Conservation (phyloP, 169 alveolate genomes). For the Plasmodium chabaudi region DNA sequence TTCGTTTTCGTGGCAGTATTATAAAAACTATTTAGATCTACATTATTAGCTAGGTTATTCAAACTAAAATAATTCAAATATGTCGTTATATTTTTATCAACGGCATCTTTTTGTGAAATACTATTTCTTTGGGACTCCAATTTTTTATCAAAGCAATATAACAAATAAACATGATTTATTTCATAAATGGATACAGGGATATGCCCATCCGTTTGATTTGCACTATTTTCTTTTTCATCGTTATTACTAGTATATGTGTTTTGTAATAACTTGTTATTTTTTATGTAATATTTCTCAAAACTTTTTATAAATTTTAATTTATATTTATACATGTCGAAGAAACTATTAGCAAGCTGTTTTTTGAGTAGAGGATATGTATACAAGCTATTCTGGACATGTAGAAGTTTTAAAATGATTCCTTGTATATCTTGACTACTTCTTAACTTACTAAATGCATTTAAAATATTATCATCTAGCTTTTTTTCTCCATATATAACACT, state of each 20-base stretch:
- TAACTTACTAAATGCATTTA: conserved; percentile 88
- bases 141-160: conserved; percentile 62
- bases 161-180: conserved; percentile 54
- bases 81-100: conserved; percentile 21
- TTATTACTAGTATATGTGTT: not conserved
- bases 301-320: conserved; percentile 7
- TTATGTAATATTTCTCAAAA: conserved; percentile 21
- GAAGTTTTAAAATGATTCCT: conserved; percentile 84
- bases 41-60: not conserved
- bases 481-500: conserved; percentile 94
- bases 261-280: conserved; percentile 1
- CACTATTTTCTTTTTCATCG: not conserved
- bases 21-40: too few relatives aligned
- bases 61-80: conserved; percentile 3
- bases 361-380: conserved; percentile 13
- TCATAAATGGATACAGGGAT: conserved; percentile 25
- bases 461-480: conserved; percentile 86
- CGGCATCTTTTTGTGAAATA: conserved; percentile 3
- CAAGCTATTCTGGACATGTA: conserved; percentile 39
- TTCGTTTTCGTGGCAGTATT: not conserved
- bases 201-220: not conserved
- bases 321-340: conserved; percentile 20
- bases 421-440: conserved; percentile 91
- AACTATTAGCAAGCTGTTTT: not conserved
- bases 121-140: conserved; percentile 53